Conservation (phyloP, 2,329 filamentous ascomycete genomes). For the Trichophyton rubrum region DNA sequence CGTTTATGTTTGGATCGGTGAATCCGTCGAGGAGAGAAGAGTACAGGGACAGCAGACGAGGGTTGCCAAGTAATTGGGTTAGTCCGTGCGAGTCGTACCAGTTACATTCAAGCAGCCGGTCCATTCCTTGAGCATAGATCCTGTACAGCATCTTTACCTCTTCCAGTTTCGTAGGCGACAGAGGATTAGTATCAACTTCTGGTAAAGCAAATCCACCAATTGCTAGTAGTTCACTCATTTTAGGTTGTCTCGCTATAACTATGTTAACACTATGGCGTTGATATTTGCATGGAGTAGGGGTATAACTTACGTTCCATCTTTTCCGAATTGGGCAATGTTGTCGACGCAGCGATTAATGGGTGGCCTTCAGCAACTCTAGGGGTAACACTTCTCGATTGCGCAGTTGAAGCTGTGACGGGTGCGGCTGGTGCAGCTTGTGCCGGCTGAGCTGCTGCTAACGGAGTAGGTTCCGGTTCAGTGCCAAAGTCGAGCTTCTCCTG, state of each 20-base stretch:
- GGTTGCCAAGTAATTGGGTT: conserved; percentile 42
- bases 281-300: not conserved
- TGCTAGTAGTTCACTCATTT: conserved; percentile 59
- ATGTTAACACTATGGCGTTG: not conserved
- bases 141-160: conserved; percentile 61
- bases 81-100: conserved; percentile 59
- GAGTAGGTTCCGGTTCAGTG: not conserved
- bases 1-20: conserved; percentile 28
- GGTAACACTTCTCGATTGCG: conserved; percentile 1
- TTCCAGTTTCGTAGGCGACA: conserved; percentile 40
- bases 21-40: conserved; percentile 47
- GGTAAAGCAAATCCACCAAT: conserved; percentile 49
- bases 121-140: conserved; percentile 62
- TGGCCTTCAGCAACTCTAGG: not conserved
- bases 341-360: conserved; percentile 8
- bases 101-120: conserved; percentile 64
- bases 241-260: conserved; percentile 49
- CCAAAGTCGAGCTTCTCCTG: conserved; percentile 3
- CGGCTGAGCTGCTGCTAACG: not conserved
- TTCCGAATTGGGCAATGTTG: conserved; percentile 7
- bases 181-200: conserved; percentile 40
- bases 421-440: not conserved
- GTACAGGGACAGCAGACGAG: conserved; percentile 52
- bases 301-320: conserved; percentile 9
- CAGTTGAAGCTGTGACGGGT: not conserved